A percentile compares a stretch with the other conserved stretches of the same genome.
Evolutionary conservation across 306 rosid genomes (phyloP).

Genomic region (Vicia sativa): DNA sequence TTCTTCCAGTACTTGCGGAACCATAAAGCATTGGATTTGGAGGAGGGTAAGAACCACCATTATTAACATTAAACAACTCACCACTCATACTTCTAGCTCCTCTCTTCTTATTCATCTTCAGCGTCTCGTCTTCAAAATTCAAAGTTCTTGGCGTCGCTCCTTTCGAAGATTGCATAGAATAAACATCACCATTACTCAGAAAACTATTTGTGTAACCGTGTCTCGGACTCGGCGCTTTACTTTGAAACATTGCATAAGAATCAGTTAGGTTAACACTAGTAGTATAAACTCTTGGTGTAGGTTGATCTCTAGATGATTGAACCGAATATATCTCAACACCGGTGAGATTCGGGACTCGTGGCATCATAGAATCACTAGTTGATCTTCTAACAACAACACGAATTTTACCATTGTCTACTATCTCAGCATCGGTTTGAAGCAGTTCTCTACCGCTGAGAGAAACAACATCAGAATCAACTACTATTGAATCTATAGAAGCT

Average conservation of each 20-base stretch:
- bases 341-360: constrained; percentile 54
- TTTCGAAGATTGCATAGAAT: constrained; percentile 71
- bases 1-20: not conserved
- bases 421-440: no score
- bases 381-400: no score
- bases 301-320: constrained; percentile 72
- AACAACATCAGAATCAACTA: no score
- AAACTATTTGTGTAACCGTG: constrained; percentile 31
- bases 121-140: no score
- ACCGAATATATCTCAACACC: constrained; percentile 90
- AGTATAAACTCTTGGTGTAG: constrained; percentile 75
- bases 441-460: no score
- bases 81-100: constrained; percentile 77
- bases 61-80: not conserved
- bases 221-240: not conserved
- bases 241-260: constrained; percentile 4
- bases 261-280: constrained; percentile 83
- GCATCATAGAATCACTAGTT: not conserved
- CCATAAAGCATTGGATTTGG: constrained; percentile 2
- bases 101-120: no score
- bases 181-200: constrained; percentile 55
- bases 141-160: no score
- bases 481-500: no score
- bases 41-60: not conserved
- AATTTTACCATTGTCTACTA: no score